Evolutionary conservation across 805 yeast genomes (phyloP).

Genomic region (Metschnikowia gelsemii): DNA sequence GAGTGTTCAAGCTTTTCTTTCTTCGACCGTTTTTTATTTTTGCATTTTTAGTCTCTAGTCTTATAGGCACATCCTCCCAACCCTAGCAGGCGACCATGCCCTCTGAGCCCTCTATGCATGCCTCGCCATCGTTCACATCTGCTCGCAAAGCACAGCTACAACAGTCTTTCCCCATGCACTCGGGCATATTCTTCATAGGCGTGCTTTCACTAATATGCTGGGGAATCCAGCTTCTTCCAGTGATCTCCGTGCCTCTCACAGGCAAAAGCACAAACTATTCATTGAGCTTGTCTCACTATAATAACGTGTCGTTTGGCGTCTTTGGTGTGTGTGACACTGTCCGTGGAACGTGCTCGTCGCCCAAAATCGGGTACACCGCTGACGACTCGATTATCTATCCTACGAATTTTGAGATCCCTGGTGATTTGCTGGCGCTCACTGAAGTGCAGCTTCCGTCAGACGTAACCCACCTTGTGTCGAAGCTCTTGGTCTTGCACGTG

Average conservation of each 20-base stretch:
- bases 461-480: conserved; percentile 41
- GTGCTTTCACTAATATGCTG: conserved; percentile 31
- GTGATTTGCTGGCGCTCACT: conserved; percentile 10
- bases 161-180: conserved; percentile 26
- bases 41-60: neutral
- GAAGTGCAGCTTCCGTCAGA: conserved; percentile 41
- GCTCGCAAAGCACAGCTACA: conserved; percentile 3
- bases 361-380: conserved; percentile 38
- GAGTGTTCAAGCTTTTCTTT: neutral
- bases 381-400: conserved; percentile 9
- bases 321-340: conserved; percentile 40
- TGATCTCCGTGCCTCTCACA: conserved; percentile 43
- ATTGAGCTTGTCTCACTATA: conserved; percentile 32
- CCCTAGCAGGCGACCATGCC: conserved; percentile 1
- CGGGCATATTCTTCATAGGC: conserved; percentile 31
- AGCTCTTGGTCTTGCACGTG: conserved; percentile 42
- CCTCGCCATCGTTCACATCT: conserved; percentile 2
- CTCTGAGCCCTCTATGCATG: conserved; percentile 13
- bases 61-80: neutral
- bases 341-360: conserved; percentile 30
- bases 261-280: conserved; percentile 24
- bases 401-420: conserved; percentile 6
- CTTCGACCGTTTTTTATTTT: neutral
- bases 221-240: conserved; percentile 39
- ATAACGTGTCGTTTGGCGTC: conserved; percentile 42